phyloP scores from a whole-genome alignment of 2,329 filamentous ascomycete genomes.

The Coniella lustricola region DNA sequence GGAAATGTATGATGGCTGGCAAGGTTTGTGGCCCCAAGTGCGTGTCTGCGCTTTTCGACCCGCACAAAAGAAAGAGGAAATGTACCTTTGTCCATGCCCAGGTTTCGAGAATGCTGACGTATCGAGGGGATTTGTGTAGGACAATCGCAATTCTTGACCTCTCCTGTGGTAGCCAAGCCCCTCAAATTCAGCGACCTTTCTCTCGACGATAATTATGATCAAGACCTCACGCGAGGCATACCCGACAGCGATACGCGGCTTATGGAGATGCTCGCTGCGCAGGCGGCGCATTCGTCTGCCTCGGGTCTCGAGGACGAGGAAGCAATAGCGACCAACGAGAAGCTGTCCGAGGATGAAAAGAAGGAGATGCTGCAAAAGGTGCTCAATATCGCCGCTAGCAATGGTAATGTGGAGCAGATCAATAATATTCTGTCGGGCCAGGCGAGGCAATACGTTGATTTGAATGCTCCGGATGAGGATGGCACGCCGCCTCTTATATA shows the following conservation, averaged over 20 bases:
- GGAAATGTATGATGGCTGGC: constrained; percentile 98
- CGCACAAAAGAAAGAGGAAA: not conserved
- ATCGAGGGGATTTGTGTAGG: constrained; percentile 44
- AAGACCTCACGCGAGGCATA: constrained; percentile 50
- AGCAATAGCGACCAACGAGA: constrained; percentile 66
- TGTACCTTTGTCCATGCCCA: not conserved
- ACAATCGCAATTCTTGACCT: constrained; percentile 90
- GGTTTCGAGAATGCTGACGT: not conserved
- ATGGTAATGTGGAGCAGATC: constrained; percentile 82
- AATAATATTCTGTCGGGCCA: constrained; percentile 67
- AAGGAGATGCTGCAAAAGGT: constrained; percentile 74
- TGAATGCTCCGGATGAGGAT: constrained; percentile 86
- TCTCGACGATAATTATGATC: constrained; percentile 72
- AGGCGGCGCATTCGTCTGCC: constrained; percentile 76
- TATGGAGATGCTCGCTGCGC: constrained; percentile 92
- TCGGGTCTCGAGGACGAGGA: constrained; percentile 72
- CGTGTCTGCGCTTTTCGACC: constrained; percentile 10
- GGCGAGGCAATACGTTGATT: constrained; percentile 69
- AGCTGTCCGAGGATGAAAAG: constrained; percentile 70
- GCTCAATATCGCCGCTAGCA: constrained; percentile 91
- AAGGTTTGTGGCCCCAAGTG: constrained; percentile 51
- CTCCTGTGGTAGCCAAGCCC: constrained; percentile 76
- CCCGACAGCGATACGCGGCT: constrained; percentile 77
- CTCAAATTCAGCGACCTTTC: constrained; percentile 75
- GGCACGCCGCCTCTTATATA: constrained; percentile 96